Conservation (phyloP, 192 early-diverging fungal species). For the Phlyctochytrium arcticum region DNA sequence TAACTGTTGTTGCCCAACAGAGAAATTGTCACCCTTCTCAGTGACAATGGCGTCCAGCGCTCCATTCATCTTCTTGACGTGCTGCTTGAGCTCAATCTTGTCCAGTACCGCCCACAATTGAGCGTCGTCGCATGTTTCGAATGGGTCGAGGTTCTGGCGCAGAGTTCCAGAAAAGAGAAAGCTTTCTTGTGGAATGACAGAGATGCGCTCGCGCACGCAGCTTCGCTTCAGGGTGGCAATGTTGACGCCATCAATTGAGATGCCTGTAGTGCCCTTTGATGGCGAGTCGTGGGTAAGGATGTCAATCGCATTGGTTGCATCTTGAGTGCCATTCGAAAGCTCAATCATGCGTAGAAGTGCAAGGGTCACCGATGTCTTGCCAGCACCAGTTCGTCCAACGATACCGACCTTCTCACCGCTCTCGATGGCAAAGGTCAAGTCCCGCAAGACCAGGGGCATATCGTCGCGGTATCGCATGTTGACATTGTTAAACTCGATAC, state of each 20-base stretch:
- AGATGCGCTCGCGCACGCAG: slow-evolving; percentile 47
- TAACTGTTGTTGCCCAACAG: slow-evolving; percentile 57
- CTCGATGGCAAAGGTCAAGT: slow-evolving; percentile 30
- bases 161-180: slow-evolving; percentile 48
- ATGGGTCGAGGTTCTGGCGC: slow-evolving; percentile 45
- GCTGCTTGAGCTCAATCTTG: background rate
- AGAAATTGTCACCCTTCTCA: slow-evolving; percentile 60
- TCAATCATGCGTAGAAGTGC: slow-evolving; percentile 51
- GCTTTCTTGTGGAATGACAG: slow-evolving; percentile 50
- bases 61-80: background rate
- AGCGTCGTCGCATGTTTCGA: slow-evolving; percentile 35
- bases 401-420: slow-evolving; percentile 34
- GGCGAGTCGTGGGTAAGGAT: no score
- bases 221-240: slow-evolving; percentile 51
- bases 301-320: background rate
- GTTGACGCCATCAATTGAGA: slow-evolving; percentile 66
- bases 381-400: slow-evolving; percentile 52
- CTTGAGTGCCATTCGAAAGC: no score
- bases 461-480: slow-evolving; percentile 39
- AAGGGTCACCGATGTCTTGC: slow-evolving; percentile 55
- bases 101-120: slow-evolving; percentile 42
- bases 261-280: slow-evolving; percentile 51
- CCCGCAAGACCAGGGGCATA: slow-evolving; percentile 39
- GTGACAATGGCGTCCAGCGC: background rate
- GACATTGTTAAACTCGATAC: slow-evolving; percentile 36